Conservation (phyloP, 257 asterid species). For the Lycium ferocissimum region DNA sequence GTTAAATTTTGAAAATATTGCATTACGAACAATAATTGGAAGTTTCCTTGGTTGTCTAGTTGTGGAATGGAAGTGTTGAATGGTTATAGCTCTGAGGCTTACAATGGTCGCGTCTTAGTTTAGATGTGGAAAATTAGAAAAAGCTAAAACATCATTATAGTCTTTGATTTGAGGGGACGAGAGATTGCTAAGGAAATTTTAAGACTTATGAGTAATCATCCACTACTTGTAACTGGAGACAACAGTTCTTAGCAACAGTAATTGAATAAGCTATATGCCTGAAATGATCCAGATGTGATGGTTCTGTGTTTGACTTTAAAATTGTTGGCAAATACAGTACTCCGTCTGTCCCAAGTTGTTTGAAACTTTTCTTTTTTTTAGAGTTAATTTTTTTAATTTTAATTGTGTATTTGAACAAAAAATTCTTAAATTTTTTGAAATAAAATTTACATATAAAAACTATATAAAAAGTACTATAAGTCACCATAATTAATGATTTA, state of each 20-base stretch:
- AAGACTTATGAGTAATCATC: not conserved
- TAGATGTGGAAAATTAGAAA: slow-evolving; percentile 18
- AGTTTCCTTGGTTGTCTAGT: not conserved
- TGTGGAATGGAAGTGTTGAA: not conserved
- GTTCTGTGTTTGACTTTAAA: not conserved
- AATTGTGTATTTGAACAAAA: too few species aligned
- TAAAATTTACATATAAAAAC: too few species aligned
- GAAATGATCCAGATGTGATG: slow-evolving; percentile 14
- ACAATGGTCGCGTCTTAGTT: not conserved
- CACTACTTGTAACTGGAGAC: not conserved
- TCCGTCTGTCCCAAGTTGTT: too few species aligned
- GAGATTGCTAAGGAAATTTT: not conserved
- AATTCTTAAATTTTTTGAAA: too few species aligned
- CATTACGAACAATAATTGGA: not conserved
- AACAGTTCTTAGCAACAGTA: not conserved
- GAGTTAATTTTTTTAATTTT: too few species aligned
- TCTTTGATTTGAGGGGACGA: not conserved
- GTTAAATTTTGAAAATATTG: slow-evolving; percentile 2
- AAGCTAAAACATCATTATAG: not conserved
- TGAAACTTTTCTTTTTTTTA: too few species aligned
- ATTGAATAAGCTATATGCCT: not conserved
- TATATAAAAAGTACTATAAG: too few species aligned
- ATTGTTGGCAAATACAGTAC: not conserved
- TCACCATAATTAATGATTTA: too few species aligned
- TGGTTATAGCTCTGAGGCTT: not conserved